Base-by-base conservation (phyloP, 352 stramenopile genomes). In the Pythium periplocum region DNA sequence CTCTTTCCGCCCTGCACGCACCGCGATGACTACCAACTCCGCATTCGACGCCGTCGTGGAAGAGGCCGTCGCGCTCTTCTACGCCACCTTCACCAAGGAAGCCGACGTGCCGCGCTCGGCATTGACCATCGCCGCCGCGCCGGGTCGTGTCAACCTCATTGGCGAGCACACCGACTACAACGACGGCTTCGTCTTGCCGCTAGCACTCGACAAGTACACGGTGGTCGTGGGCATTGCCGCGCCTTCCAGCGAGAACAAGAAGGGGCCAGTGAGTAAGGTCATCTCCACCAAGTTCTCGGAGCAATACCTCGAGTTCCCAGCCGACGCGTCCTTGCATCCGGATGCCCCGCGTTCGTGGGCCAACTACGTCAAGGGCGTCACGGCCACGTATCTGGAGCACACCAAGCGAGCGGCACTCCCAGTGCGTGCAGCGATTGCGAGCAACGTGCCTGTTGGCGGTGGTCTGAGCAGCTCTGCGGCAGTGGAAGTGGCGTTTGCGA, bases 81-180 rank as follows among this genome's bases (percentile, higher is more conserved):
- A 79, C 69, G 58, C 64, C 31, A 73, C 66, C 10, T 87, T 84
- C 65, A 59, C 64, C 55, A 56, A 68, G 48, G 46, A 71, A 36
- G 50, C 57, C 11, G 48, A 68, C 35, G 42, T 78, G 31, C 69
- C 76, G 43, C 69, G 71, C 36, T 47, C 64, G 7, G 61, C 66
- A 11, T 56, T 87, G 17, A 81, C 71, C 51, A 81, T 87, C 51
- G 76, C 83, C 8, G 73, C 60, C 1, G 93, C 95, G 32, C 95
- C 95, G 6, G 95, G 95, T 45, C 84, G 94, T 45, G 94, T 98
- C n/a, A 98, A 98, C 74, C 78, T 98, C 51, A 98, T 98, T 42
- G 84, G 81, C 42, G 93, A 98, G 68, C 93, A 98, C 72, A 98
- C 92, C 2, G 93, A 98, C 70, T 98, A 98, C 74, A 98, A 97